phyloP scores from a whole-genome alignment of 257 asterid genomes.

The Solanum chaucha region DNA sequence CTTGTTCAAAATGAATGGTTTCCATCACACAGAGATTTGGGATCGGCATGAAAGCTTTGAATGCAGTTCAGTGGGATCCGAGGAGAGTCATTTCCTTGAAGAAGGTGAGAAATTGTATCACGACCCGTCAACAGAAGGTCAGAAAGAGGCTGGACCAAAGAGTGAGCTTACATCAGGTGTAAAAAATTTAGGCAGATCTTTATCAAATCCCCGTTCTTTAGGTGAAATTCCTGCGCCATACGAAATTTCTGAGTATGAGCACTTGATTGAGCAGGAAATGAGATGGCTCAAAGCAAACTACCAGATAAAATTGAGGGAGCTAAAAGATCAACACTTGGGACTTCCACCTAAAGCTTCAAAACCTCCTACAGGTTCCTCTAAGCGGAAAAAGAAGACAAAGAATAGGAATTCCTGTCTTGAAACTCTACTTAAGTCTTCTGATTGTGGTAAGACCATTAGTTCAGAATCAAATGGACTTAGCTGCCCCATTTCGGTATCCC shows the following conservation, averaged over 20 bases:
- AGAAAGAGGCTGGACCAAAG: background rate
- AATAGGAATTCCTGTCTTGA: background rate
- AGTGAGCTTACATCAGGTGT: background rate
- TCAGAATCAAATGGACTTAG: slow-evolving; percentile 1
- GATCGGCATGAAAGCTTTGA: slow-evolving; percentile 28
- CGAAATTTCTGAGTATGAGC: slow-evolving; percentile 13
- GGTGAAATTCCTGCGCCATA: slow-evolving; percentile 10
- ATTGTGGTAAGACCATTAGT: background rate
- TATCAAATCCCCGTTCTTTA: slow-evolving; percentile 15
- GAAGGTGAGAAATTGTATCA: slow-evolving; percentile 12
- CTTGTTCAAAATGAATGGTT: slow-evolving; percentile 6
- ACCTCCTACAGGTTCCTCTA: background rate
- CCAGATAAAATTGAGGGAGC: slow-evolving; percentile 16
- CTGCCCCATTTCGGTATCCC: slow-evolving; percentile 30
- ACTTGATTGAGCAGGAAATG: slow-evolving; percentile 26
- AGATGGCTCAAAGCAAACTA: slow-evolving; percentile 32
- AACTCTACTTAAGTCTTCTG: background rate
- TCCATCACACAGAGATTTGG: slow-evolving; percentile 19
- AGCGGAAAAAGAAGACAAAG: background rate
- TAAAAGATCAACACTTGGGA: slow-evolving; percentile 15
- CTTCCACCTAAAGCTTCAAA: slow-evolving; percentile 5
- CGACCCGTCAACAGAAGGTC: slow-evolving; percentile 2
- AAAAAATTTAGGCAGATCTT: slow-evolving; percentile 3
- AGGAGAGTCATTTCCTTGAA: slow-evolving; percentile 20
- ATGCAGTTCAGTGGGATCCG: slow-evolving; percentile 27